Evolutionary conservation across 805 yeast genomes (phyloP).

Genomic region (Metschnikowia gelsemii): DNA sequence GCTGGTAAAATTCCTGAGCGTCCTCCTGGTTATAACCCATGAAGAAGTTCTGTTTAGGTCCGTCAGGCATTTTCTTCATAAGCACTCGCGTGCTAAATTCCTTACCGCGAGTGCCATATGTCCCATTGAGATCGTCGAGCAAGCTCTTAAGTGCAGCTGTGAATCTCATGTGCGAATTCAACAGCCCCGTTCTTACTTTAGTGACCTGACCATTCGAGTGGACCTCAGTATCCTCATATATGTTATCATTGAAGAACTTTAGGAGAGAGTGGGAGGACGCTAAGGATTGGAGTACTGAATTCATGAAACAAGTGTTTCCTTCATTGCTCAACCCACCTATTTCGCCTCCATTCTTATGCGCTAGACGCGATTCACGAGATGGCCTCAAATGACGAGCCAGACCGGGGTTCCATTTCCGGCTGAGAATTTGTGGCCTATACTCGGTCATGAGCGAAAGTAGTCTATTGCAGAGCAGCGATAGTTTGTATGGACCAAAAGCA

Average conservation of each 20-base stretch:
- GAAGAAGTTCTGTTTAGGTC: slow-evolving; percentile 74
- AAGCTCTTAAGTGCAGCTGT: slow-evolving; percentile 53
- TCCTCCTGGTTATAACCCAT: slow-evolving; percentile 91
- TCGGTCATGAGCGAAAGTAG: slow-evolving; percentile 9
- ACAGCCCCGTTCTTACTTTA: slow-evolving; percentile 21
- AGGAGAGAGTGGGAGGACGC: slow-evolving; percentile 68
- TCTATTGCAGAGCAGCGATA: slow-evolving; percentile 7
- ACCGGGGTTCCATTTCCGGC: slow-evolving; percentile 5
- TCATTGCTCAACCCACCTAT: slow-evolving; percentile 87
- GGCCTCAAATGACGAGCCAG: slow-evolving; percentile 5
- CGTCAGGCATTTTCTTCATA: slow-evolving; percentile 68
- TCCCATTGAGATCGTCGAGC: slow-evolving; percentile 58
- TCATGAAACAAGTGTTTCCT: slow-evolving; percentile 95
- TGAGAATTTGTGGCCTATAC: slow-evolving; percentile 6
- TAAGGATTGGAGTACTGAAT: slow-evolving; percentile 79
- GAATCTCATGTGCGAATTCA: slow-evolving; percentile 40
- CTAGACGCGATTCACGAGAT: slow-evolving; percentile 35
- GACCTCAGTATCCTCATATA: slow-evolving; percentile 32
- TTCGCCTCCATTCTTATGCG: slow-evolving; percentile 63
- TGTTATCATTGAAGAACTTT: slow-evolving; percentile 50
- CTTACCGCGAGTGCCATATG: slow-evolving; percentile 49
- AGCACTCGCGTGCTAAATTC: slow-evolving; percentile 61
- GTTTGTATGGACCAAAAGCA: slow-evolving; percentile 1
- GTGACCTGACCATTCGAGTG: slow-evolving; percentile 16
- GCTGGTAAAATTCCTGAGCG: slow-evolving; percentile 93